Conservation (phyloP, 257 asterid species). For the Gentiana macrophylla region DNA sequence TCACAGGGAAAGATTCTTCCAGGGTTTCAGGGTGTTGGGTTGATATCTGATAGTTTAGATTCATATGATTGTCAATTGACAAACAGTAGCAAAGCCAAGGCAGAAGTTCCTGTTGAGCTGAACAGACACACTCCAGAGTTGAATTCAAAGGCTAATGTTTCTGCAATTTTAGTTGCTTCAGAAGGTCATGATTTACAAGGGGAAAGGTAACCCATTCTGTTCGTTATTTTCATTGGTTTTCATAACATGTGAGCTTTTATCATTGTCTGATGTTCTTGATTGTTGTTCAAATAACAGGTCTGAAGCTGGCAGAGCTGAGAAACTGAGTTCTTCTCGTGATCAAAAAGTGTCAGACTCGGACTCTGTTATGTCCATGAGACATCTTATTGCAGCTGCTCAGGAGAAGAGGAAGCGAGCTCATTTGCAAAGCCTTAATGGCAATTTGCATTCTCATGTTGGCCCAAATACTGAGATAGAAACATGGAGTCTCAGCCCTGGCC, state of each 20-base stretch:
- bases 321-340: slow-evolving; percentile 27
- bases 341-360: slow-evolving; percentile 27
- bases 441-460: slow-evolving; percentile 24
- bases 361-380: slow-evolving; percentile 55
- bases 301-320: slow-evolving; percentile 36
- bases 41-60: slow-evolving; percentile 28
- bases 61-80: slow-evolving; percentile 30
- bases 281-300: slow-evolving; percentile 36
- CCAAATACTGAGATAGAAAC: slow-evolving; percentile 35
- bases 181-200: slow-evolving; percentile 25
- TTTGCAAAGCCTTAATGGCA: slow-evolving; percentile 37
- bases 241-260: slow-evolving; percentile 1
- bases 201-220: slow-evolving; percentile 43
- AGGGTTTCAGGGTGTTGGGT: slow-evolving; percentile 18
- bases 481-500: slow-evolving; percentile 41
- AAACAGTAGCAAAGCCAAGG: slow-evolving; percentile 36
- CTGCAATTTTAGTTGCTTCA: too few relatives aligned
- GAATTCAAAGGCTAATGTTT: slow-evolving; percentile 9
- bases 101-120: slow-evolving; percentile 38
- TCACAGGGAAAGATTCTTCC: slow-evolving; percentile 37
- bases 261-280: slow-evolving; percentile 18
- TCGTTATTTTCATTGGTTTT: slow-evolving; percentile 1
- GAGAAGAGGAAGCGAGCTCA: slow-evolving; percentile 72
- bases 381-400: slow-evolving; percentile 96
- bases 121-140: slow-evolving; percentile 29